These are phyloP conservation scores for Claviceps spartinae DNA, from an alignment of 2,329 filamentous ascomycete genomes.

Conservation along the genomic window DNA sequence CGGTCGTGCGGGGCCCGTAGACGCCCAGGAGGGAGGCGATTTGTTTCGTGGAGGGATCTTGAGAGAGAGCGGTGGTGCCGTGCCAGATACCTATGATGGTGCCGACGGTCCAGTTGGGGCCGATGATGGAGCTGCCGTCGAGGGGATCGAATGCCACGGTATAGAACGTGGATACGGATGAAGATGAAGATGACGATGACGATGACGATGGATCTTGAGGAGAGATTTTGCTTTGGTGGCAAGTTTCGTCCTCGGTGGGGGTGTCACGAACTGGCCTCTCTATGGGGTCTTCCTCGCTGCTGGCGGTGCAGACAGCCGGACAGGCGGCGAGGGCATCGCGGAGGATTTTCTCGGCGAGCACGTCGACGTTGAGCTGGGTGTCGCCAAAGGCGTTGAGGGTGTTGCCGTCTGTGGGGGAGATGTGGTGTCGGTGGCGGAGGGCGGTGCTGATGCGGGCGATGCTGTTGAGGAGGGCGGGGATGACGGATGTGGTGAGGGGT, in stretches of 20 bases:
- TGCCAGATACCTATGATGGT: slow-evolving; percentile 49
- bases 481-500: slow-evolving; percentile 28
- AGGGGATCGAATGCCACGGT: slow-evolving; percentile 50
- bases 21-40: slow-evolving; percentile 39
- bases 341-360: slow-evolving; percentile 34
- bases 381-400: slow-evolving; percentile 45
- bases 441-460: slow-evolving; percentile 30
- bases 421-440: slow-evolving; percentile 30
- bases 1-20: slow-evolving; percentile 41
- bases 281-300: slow-evolving; percentile 47
- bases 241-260: not conserved
- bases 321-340: slow-evolving; percentile 30
- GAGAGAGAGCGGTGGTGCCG: slow-evolving; percentile 29
- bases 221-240: not conserved
- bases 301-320: slow-evolving; percentile 33
- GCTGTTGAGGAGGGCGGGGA: slow-evolving; percentile 33
- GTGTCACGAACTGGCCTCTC: slow-evolving; percentile 23
- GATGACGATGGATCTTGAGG: slow-evolving; percentile 17
- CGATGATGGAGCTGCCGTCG: slow-evolving; percentile 48
- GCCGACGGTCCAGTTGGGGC: slow-evolving; percentile 43
- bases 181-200: no score
- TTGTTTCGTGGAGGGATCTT: slow-evolving; percentile 25
- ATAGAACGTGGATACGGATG: slow-evolving; percentile 21
- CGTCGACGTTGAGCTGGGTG: slow-evolving; percentile 45
- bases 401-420: slow-evolving; percentile 27